A percentile compares a stretch with the other conserved stretches of the same genome.
phyloP scores from a whole-genome alignment of 345 rosid genomes.

The Citrus hindsii region DNA sequence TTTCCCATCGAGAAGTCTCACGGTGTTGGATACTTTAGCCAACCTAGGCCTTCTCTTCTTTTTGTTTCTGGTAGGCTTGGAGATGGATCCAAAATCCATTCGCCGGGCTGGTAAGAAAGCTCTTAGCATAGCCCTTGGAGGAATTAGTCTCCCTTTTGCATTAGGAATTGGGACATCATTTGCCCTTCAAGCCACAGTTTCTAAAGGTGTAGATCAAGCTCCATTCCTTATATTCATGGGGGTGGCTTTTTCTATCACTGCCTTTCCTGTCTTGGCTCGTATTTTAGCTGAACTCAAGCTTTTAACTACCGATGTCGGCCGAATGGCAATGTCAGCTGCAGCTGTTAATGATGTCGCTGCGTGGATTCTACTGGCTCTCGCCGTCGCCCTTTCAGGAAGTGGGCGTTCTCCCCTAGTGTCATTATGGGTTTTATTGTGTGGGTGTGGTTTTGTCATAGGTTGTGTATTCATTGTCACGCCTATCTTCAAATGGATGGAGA shows the following conservation, averaged over 20 bases:
- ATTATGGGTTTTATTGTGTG: constrained; percentile 68
- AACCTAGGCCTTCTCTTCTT: constrained; percentile 79
- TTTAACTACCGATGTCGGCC: constrained; percentile 73
- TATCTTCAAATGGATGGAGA: constrained; percentile 51
- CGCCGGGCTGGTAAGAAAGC: constrained; percentile 60
- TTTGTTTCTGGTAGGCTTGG: constrained; percentile 71
- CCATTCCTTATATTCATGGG: constrained; percentile 86
- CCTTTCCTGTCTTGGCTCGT: constrained; percentile 82
- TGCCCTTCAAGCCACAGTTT: constrained; percentile 39
- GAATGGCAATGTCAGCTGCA: constrained; percentile 76
- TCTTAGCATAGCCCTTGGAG: constrained; percentile 58
- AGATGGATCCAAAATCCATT: constrained; percentile 48
- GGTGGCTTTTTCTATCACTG: constrained; percentile 77
- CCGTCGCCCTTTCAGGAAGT: constrained; percentile 60
- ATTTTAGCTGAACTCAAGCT: constrained; percentile 85
- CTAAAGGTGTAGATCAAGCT: constrained; percentile 32
- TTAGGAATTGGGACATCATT: constrained; percentile 65
- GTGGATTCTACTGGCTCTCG: constrained; percentile 83
- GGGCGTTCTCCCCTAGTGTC: constrained; percentile 52
- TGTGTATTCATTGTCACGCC: constrained; percentile 40
- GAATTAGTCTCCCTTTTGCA: constrained; percentile 56
- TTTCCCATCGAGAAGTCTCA: constrained; percentile 52
- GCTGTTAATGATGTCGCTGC: constrained; percentile 79
- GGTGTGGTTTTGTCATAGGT: constrained; percentile 41
- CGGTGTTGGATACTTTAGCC: constrained; percentile 76